A percentile compares a stretch with the other conserved stretches of the same genome.
Conservation (phyloP, 306 rosid species). For the Hippophae rhamnoides region DNA sequence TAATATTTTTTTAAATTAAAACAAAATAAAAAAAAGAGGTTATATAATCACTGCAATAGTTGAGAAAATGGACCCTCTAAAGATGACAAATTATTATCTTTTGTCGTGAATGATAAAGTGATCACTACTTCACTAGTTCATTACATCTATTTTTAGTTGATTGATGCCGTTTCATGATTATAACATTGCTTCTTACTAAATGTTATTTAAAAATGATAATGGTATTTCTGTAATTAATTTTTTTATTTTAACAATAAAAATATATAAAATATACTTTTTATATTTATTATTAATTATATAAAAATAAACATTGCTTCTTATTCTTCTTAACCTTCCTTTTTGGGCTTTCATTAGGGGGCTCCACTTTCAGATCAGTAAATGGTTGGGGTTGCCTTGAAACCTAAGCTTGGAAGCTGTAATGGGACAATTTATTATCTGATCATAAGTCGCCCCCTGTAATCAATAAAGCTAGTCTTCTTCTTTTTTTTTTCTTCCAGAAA, state of each 20-base stretch:
- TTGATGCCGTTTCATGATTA: constrained; percentile 5
- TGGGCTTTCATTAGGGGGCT: background rate
- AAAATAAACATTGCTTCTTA: background rate
- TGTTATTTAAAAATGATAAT: too few relatives aligned
- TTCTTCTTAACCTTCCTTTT: constrained; percentile 1
- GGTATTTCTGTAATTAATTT: too few relatives aligned
- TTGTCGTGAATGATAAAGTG: constrained; percentile 25
- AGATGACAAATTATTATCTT: constrained; percentile 18
- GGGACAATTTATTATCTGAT: background rate
- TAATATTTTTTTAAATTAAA: too few relatives aligned
- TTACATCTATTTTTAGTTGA: constrained; percentile 1
- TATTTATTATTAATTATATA: too few relatives aligned
- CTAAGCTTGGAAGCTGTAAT: constrained; percentile 8
- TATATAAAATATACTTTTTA: too few relatives aligned
- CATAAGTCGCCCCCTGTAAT: background rate
- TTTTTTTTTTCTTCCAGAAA: too few relatives aligned
- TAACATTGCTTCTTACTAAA: constrained; percentile 9
- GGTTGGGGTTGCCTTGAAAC: constrained; percentile 4
- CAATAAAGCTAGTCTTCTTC: too few relatives aligned
- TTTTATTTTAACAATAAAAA: too few relatives aligned
- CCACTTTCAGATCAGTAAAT: constrained; percentile 1
- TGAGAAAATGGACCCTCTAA: background rate
- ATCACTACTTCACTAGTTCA: constrained; percentile 1
- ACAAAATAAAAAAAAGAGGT: too few relatives aligned
- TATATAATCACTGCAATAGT: too few relatives aligned